Evolutionary conservation across 352 stramenopile genomes (phyloP).

Genomic region (Phytophthora parvispora): DNA sequence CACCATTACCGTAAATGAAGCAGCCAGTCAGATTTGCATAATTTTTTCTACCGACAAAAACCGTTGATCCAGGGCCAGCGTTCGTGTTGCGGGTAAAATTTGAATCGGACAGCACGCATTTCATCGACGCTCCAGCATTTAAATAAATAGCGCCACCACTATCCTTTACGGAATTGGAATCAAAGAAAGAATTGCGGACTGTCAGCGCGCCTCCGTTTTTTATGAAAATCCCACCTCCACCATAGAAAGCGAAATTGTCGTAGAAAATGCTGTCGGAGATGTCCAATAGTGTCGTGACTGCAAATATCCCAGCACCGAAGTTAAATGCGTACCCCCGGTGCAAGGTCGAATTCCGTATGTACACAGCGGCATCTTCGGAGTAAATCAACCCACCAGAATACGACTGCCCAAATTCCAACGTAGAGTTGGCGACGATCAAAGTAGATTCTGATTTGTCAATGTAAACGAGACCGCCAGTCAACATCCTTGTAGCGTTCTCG

Average conservation of each 20-base stretch:
- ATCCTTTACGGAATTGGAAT: constrained; percentile 53
- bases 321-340: constrained; percentile 43
- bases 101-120: constrained; percentile 31
- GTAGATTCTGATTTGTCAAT: constrained; percentile 37
- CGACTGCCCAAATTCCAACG: constrained; percentile 46
- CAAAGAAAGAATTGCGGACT: constrained; percentile 28
- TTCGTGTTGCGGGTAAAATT: constrained; percentile 60
- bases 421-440: constrained; percentile 46
- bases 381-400: constrained; percentile 62
- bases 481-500: constrained; percentile 28
- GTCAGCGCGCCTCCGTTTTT: constrained; percentile 34
- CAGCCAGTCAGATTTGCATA: constrained; percentile 27
- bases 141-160: constrained; percentile 59
- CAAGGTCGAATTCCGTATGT: constrained; percentile 48
- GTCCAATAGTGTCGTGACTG: constrained; percentile 21
- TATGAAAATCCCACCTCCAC: constrained; percentile 69
- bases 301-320: constrained; percentile 68
- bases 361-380: constrained; percentile 29
- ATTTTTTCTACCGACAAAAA: constrained; percentile 71
- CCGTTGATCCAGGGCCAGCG: constrained; percentile 53
- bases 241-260: constrained; percentile 67
- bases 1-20: constrained; percentile 47
- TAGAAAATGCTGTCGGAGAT: constrained; percentile 38
- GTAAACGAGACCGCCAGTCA: constrained; percentile 57
- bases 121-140: constrained; percentile 38